Percentiles rank a stretch among this genome's conserved stretches.
Conservation (phyloP, 2,329 filamentous ascomycete species). For the Penicillium nordicum region DNA sequence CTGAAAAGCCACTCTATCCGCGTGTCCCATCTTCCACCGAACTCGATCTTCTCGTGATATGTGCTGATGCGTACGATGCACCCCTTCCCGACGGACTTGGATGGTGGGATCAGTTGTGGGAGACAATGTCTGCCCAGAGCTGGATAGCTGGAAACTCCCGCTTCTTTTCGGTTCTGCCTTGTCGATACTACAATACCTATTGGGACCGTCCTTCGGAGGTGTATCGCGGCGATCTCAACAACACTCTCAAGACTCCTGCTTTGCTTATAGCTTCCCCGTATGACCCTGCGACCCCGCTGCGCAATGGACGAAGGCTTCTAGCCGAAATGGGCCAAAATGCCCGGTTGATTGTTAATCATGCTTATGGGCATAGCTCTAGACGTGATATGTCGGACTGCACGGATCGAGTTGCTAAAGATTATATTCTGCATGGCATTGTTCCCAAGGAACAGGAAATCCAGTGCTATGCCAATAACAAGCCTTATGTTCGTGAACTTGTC, state of each 20-base stretch:
- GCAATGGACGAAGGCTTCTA: conserved; percentile 13
- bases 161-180: conserved; percentile 13
- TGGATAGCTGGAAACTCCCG: conserved; percentile 17
- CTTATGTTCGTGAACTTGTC: not conserved
- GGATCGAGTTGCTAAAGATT: conserved; percentile 11
- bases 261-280: conserved; percentile 14
- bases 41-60: conserved; percentile 12
- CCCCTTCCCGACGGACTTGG: conserved; percentile 12
- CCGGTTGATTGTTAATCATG: conserved; percentile 15
- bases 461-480: conserved; percentile 4
- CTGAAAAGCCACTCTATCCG: not conserved
- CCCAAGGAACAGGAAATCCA: conserved; percentile 4
- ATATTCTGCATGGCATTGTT: conserved; percentile 11
- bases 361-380: conserved; percentile 15
- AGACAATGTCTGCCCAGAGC: conserved; percentile 10
- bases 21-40: conserved; percentile 1
- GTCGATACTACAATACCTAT: conserved; percentile 12
- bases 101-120: conserved; percentile 16
- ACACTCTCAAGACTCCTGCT: conserved; percentile 11
- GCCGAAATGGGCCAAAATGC: conserved; percentile 16
- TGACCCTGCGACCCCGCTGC: conserved; percentile 16
- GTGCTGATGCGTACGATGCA: conserved; percentile 15
- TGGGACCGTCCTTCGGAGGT: conserved; percentile 13
- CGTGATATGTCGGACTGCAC: conserved; percentile 13
- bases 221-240: conserved; percentile 16